These are phyloP conservation scores for Hawksworthiomyces lignivorus DNA, from an alignment of 2,329 filamentous ascomycete genomes.

Conservation along the genomic window DNA sequence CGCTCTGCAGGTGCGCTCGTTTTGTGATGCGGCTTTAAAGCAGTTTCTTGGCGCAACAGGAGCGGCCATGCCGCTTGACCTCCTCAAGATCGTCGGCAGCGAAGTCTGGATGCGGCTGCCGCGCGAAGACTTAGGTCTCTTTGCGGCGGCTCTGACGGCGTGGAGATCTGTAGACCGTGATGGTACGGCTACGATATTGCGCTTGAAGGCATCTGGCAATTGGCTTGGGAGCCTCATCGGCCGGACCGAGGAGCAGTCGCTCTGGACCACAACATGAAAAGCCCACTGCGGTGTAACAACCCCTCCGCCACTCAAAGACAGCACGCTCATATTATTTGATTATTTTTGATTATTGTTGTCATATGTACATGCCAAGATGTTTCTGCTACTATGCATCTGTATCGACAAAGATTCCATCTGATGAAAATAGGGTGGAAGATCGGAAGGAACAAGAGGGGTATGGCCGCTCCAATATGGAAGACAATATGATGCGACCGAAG, in stretches of 20 bases:
- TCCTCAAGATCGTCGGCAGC: slow-evolving; percentile 51
- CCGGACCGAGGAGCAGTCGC: slow-evolving; percentile 34
- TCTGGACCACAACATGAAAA: slow-evolving; percentile 31
- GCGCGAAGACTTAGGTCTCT: slow-evolving; percentile 48
- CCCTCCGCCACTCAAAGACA: no score
- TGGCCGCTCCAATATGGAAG: no score
- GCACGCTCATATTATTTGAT: no score
- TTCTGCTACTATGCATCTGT: no score
- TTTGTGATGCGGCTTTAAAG: slow-evolving; percentile 54
- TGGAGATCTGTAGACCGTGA: slow-evolving; percentile 45
- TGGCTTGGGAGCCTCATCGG: slow-evolving; percentile 56
- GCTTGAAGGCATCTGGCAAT: slow-evolving; percentile 50
- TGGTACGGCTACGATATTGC: slow-evolving; percentile 40
- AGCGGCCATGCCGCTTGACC: slow-evolving; percentile 58
- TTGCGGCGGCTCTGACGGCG: slow-evolving; percentile 58
- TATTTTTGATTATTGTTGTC: no score
- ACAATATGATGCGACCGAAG: not conserved
- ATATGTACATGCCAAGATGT: no score
- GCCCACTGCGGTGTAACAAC: no score
- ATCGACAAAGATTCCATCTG: no score
- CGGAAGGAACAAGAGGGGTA: no score
- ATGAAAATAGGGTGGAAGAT: no score
- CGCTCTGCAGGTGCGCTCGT: slow-evolving; percentile 52
- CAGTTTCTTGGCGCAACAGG: slow-evolving; percentile 67
- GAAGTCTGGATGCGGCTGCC: slow-evolving; percentile 61